Base-by-base conservation (phyloP, 192 early-diverging fungal species). In the Tieghemiomyces parasiticus region DNA sequence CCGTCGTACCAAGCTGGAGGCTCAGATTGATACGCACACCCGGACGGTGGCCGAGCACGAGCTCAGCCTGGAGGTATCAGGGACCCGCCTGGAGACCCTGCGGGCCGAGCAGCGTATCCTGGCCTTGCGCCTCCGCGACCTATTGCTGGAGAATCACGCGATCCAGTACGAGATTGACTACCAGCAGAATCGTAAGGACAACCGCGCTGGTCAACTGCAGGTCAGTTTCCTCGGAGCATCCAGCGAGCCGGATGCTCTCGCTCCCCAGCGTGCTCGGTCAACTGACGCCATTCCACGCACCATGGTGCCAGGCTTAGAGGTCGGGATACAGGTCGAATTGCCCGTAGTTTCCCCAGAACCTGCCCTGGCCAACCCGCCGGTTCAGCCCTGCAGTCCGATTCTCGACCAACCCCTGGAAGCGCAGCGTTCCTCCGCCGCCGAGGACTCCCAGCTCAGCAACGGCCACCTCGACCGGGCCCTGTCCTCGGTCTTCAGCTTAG, bases 131-230 rank as follows among this genome's bases (percentile, higher is more conserved):
- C 33, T 58, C 13, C 32, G 55, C 33, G 55, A 58, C 35, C 13
- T 58, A 6, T 34, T 58, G 0, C 35, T 58, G 4, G 55, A 58
- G 33, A 58, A 58, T 35, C 30, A 38, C 33, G 55, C 55, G n/a
- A 8, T 58, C 16, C 54, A 32, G 54, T 56, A 35, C 35, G 54
- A 56, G 31, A 56, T 56, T 56, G 54, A 56, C 19, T 25, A 56
- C 54, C 54, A 56, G 24, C 29, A 16, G 20, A 25, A 24, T 29
- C 12, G 16, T 16, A 20, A 29, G 10, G 26, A 20, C 8, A 26
- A 56, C 3, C 54, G 24, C 16, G 24, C 13, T 4, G 25, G 29
- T 8, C 13, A 34, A 2, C 24, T 38, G 32, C 35, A 35, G 33
- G 54, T 16, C 19, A 38, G 35, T 24, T 29, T 26, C 24, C 54